phyloP scores from a whole-genome alignment of 495 filamentous ascomycete genomes.

The Halenospora varia region DNA sequence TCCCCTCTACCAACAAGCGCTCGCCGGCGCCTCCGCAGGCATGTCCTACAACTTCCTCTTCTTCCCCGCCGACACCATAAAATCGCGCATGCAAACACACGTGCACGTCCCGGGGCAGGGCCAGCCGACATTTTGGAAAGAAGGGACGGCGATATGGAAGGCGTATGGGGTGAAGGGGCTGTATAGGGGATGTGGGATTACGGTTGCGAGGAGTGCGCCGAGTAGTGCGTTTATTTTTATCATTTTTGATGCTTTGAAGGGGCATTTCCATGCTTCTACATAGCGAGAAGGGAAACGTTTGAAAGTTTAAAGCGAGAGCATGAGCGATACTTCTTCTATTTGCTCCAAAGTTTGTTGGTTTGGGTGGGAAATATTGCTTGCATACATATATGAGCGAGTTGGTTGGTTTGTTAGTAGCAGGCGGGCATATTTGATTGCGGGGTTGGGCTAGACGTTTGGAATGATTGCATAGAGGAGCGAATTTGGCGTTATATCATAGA shows the following conservation, averaged over 20 bases:
- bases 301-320: too few species aligned
- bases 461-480: neutral
- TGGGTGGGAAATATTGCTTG: neutral
- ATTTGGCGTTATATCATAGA: neutral
- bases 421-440: neutral
- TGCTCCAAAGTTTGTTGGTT: too few species aligned
- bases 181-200: constrained; percentile 94
- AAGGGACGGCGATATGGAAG: constrained; percentile 67
- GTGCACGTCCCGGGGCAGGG: constrained; percentile 39
- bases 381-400: neutral
- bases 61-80: constrained; percentile 96
- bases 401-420: neutral
- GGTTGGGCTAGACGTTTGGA: neutral
- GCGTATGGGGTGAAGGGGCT: constrained; percentile 78
- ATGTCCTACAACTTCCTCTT: constrained; percentile 95
- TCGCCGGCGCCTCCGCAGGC: constrained; percentile 86
- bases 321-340: too few species aligned
- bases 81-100: constrained; percentile 94
- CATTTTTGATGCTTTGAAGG: constrained; percentile 80
- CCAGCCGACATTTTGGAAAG: constrained; percentile 57
- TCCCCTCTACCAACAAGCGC: constrained; percentile 74
- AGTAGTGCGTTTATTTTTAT: constrained; percentile 98
- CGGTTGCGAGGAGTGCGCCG: constrained; percentile 77
- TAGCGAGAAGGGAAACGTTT: neutral
- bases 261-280: constrained; percentile 40